Evolutionary conservation across 768 basidiomycete genomes (phyloP).

Genomic region (Pleurotus platypus): DNA sequence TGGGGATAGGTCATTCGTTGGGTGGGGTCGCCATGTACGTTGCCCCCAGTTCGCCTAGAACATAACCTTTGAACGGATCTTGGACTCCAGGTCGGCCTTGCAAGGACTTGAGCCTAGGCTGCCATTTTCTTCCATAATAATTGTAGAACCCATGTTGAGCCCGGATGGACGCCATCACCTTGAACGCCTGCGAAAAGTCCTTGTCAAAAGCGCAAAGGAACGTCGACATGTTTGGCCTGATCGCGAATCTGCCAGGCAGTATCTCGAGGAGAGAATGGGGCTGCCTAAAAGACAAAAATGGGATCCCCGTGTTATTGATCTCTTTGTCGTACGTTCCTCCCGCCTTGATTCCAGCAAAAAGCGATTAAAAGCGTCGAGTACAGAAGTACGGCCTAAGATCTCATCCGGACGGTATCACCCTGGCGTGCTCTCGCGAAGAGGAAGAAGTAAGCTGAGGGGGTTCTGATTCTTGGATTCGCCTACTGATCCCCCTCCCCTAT

Average conservation of each 20-base stretch:
- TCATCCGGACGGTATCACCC: constrained; percentile 37
- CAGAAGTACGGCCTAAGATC: constrained; percentile 46
- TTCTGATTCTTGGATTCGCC: constrained; percentile 4
- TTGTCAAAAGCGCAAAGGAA: constrained; percentile 45
- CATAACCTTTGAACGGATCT: constrained; percentile 2
- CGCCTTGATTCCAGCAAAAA: neutral
- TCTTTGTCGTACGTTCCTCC: constrained; percentile 45
- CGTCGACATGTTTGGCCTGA: constrained; percentile 52
- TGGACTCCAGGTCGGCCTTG: constrained; percentile 42
- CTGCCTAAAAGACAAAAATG: constrained; percentile 37
- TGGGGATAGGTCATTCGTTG: constrained; percentile 68
- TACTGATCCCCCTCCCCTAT: constrained; percentile 1
- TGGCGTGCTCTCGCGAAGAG: constrained; percentile 60
- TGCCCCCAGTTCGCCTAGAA: neutral
- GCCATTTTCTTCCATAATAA: constrained; percentile 47
- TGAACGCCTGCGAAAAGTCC: constrained; percentile 29
- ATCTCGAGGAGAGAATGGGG: constrained; percentile 24
- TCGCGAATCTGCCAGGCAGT: constrained; percentile 33
- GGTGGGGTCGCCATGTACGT: constrained; percentile 63
- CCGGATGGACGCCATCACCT: constrained; percentile 43
- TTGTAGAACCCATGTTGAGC: constrained; percentile 65
- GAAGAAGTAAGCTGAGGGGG: constrained; percentile 45
- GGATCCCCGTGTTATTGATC: constrained; percentile 49
- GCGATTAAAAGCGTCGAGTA: no score
- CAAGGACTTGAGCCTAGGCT: constrained; percentile 43